phyloP scores from a whole-genome alignment of 257 asterid species.

The Solanum peruvianum region DNA sequence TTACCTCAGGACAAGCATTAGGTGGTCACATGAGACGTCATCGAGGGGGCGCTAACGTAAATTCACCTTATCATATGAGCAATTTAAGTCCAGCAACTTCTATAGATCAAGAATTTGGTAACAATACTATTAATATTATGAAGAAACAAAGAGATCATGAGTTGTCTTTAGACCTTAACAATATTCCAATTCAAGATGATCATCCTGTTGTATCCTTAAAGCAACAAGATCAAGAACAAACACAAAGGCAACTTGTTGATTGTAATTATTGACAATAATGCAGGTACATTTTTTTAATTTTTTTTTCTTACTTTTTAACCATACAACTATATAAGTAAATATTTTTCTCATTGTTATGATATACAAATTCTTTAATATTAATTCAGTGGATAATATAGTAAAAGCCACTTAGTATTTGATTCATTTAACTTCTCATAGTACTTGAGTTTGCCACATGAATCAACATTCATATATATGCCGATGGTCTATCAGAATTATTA shows the following conservation, averaged over 20 bases:
- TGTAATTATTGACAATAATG: constrained; percentile 6
- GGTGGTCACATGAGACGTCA: constrained; percentile 74
- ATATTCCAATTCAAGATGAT: constrained; percentile 7
- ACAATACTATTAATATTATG: background rate
- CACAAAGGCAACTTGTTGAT: constrained; percentile 1
- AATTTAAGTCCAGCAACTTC: background rate
- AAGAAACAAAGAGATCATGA: constrained; percentile 4
- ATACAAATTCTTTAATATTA: background rate
- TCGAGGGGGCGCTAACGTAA: constrained; percentile 10
- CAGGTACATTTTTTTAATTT: background rate
- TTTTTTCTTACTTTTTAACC: background rate
- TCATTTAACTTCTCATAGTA: background rate
- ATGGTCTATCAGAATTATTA: background rate
- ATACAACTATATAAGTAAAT: background rate
- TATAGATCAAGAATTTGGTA: background rate
- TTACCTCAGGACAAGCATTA: constrained; percentile 56
- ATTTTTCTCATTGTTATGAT: background rate
- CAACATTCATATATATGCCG: background rate
- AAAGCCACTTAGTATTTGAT: background rate
- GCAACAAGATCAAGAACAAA: background rate
- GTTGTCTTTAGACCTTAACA: constrained; percentile 11
- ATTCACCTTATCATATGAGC: background rate
- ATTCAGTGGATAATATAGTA: background rate
- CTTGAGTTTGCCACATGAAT: background rate
- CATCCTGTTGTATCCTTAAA: constrained; percentile 3